Evolutionary conservation across 2,329 filamentous ascomycete species (phyloP).

Genomic region (Helotiales sp.): DNA sequence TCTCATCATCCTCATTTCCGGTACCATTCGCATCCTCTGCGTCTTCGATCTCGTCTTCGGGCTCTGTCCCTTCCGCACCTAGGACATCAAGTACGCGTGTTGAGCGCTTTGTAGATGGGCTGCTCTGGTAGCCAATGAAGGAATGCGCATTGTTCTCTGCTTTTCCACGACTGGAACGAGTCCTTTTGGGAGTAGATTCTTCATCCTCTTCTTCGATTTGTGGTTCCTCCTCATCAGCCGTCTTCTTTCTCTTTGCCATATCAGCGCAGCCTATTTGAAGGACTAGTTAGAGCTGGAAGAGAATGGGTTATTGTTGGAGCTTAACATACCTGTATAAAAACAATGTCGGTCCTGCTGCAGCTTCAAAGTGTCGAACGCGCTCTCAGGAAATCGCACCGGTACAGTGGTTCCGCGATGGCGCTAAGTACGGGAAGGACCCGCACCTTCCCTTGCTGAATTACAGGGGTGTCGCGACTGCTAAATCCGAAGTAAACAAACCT

Average conservation of each 20-base stretch:
- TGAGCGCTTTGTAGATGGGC: background rate
- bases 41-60: background rate
- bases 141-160: background rate
- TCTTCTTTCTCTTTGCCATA: constrained; percentile 26
- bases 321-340: background rate
- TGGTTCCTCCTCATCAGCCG: background rate
- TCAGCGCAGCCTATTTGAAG: background rate
- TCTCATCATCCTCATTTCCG: background rate
- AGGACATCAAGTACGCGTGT: background rate
- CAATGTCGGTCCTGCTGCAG: too few species aligned
- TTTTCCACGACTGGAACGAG: constrained; percentile 9
- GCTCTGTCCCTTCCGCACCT: background rate
- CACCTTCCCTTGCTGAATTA: constrained; percentile 13
- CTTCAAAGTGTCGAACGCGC: background rate
- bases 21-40: background rate
- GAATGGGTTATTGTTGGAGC: background rate
- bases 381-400: background rate
- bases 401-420: constrained; percentile 20
- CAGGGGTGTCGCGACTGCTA: constrained; percentile 19
- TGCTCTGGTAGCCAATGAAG: background rate
- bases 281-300: background rate
- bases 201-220: constrained; percentile 5
- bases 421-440: constrained; percentile 20
- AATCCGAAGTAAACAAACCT: constrained; percentile 29
- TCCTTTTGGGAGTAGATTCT: constrained; percentile 15